Conservation (phyloP, 2,329 filamentous ascomycete species). For the Coniochaeta prunicola region DNA sequence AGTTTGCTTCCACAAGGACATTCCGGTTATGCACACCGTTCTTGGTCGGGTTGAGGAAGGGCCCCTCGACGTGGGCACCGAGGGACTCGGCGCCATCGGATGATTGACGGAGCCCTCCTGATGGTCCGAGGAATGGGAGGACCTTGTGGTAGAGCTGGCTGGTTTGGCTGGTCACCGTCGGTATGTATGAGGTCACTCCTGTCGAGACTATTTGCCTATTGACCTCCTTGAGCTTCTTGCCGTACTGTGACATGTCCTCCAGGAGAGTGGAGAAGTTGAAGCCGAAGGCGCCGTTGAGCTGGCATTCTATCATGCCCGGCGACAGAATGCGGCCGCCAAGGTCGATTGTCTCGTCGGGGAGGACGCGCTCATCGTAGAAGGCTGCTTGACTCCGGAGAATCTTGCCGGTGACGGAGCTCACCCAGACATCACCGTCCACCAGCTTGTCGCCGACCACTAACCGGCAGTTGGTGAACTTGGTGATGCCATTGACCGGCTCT, state of each 20-base stretch:
- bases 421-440: slow-evolving; percentile 77
- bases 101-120: slow-evolving; percentile 50
- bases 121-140: slow-evolving; percentile 71
- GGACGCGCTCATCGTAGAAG: slow-evolving; percentile 60
- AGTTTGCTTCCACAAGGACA: slow-evolving; percentile 59
- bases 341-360: slow-evolving; percentile 70
- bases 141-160: slow-evolving; percentile 77
- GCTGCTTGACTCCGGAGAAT: slow-evolving; percentile 64
- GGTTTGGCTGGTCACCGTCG: slow-evolving; percentile 75
- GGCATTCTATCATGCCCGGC: slow-evolving; percentile 83
- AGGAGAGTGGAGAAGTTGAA: slow-evolving; percentile 84
- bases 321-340: slow-evolving; percentile 76
- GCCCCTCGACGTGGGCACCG: slow-evolving; percentile 85
- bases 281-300: slow-evolving; percentile 86
- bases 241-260: slow-evolving; percentile 61
- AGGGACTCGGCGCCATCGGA: slow-evolving; percentile 75
- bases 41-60: slow-evolving; percentile 75
- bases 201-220: slow-evolving; percentile 68
- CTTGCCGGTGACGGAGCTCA: slow-evolving; percentile 73
- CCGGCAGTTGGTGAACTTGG: slow-evolving; percentile 85
- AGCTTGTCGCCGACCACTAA: slow-evolving; percentile 62
- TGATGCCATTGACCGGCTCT: slow-evolving; percentile 47
- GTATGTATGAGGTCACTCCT: slow-evolving; percentile 82
- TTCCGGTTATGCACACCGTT: slow-evolving; percentile 79
- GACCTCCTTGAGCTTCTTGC: slow-evolving; percentile 62